Base-by-base conservation (phyloP, 371 early-diverging fungal genomes). In the Globomyces sp. region DNA sequence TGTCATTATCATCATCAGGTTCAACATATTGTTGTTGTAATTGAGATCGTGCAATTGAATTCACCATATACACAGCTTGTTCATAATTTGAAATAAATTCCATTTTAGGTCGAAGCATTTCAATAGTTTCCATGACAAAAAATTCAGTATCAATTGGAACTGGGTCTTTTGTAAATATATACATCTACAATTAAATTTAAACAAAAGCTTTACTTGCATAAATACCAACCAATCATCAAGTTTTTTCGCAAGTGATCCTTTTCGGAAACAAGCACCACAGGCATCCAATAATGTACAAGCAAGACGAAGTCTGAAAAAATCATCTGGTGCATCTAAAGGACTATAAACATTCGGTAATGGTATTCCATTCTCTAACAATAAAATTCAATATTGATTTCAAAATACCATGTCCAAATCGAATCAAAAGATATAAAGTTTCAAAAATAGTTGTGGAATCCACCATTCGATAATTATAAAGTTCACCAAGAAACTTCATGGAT, bases 281-380 rank as follows among this genome's bases (percentile, higher is more conserved):
- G 93, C 88, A 57, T 92, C 92, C 4, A 99, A 83, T 24, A 98
- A 67, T 0, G 91, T 88, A 79, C 94, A 93, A 59, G 86, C 85
- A 3, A 99, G 79, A 34, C 96, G 88, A 34, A 95, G 85, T 42
- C 99, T 89, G 86, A 99, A 98, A 72, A 90, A 95, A 74, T 98
- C 97, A 69, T 87, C 76, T 6, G 92, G 88, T 2, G 88, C 81
- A 69, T 99, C 99, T 9, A 92, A 74, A 2, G 85, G 81, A 63
- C 85, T 86, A 34, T 77, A 78, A 3, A 84, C 79, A 10, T 84
- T 87, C 47, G 82, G 86, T 3, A 82, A 77, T 36, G 92, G 90
- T 40, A 93, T 72, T 11, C 93, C 92, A 61, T 84, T 85, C 9
- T 90, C 24, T 87, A 86, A 81, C 0, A n/a, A 59, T 13, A 24